phyloP scores from a whole-genome alignment of 306 rosid species.

The Quercus cerris region DNA sequence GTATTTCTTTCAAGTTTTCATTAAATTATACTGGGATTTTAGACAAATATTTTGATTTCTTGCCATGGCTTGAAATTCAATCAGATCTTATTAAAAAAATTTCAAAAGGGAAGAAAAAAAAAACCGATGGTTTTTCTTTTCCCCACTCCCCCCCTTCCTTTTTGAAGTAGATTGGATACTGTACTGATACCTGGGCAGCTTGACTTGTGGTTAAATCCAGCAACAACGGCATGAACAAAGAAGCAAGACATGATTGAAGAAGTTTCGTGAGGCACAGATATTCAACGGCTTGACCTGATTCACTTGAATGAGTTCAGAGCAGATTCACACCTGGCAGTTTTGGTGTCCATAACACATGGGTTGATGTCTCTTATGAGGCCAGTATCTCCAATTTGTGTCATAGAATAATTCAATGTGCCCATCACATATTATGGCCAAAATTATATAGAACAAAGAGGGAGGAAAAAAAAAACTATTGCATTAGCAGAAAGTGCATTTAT shows the following conservation, averaged over 20 bases:
- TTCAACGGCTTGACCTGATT: conserved; percentile 63
- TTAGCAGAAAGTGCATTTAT: no score
- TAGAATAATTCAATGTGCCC: no score
- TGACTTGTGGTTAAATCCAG: conserved; percentile 79
- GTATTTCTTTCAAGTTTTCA: neutral
- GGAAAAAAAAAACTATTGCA: no score
- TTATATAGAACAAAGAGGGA: no score
- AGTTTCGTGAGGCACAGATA: conserved; percentile 47
- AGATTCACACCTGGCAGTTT: conserved; percentile 85
- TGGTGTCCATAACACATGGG: conserved; percentile 93
- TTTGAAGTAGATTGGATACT: conserved; percentile 14
- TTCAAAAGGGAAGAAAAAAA: no score
- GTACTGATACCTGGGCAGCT: conserved; percentile 67
- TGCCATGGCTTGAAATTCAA: no score
- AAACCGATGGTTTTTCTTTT: neutral
- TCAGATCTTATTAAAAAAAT: no score
- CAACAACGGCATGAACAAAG: conserved; percentile 81
- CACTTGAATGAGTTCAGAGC: conserved; percentile 81
- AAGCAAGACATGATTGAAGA: conserved; percentile 63
- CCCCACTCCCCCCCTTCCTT: neutral
- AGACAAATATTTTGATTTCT: no score
- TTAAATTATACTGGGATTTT: neutral
- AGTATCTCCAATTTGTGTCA: no score
- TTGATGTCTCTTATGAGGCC: conserved; percentile 56
- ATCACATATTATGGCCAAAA: no score